phyloP scores from a whole-genome alignment of 768 basidiomycete species.

The Pleurotus pulmonarius region DNA sequence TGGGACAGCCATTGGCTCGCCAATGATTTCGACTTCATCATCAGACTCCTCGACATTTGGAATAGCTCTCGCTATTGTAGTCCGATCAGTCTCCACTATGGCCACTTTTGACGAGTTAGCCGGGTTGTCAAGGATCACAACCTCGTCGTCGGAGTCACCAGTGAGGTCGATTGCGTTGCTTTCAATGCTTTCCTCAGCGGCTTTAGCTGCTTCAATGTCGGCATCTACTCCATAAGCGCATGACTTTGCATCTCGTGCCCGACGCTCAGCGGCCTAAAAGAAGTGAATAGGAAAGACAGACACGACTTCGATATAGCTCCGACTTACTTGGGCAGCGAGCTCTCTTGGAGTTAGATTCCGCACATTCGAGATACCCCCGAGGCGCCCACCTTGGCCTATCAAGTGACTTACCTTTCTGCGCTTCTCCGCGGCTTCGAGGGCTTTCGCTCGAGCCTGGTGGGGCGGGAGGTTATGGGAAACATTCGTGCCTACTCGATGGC shows the following conservation, averaged over 20 bases:
- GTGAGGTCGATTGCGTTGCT: slow-evolving; percentile 62
- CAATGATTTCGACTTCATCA: not conserved
- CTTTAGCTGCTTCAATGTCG: slow-evolving; percentile 63
- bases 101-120: slow-evolving; percentile 21
- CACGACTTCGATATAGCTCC: not conserved
- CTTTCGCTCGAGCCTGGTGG: slow-evolving; percentile 61
- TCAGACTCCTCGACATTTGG: not conserved
- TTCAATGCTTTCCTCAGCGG: slow-evolving; percentile 60
- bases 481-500: slow-evolving; percentile 62
- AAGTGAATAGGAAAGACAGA: slow-evolving; percentile 7
- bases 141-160: slow-evolving; percentile 31
- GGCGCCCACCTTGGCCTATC: slow-evolving; percentile 50
- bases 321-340: slow-evolving; percentile 63
- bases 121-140: slow-evolving; percentile 26
- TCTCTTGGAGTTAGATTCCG: slow-evolving; percentile 59
- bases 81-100: slow-evolving; percentile 10
- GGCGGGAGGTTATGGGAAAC: slow-evolving; percentile 67
- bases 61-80: slow-evolving; percentile 9
- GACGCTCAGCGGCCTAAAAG: slow-evolving; percentile 79
- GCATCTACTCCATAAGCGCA: slow-evolving; percentile 65
- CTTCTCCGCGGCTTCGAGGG: slow-evolving; percentile 79
- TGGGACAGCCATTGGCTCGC: not conserved
- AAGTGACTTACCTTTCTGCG: slow-evolving; percentile 42
- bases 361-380: slow-evolving; percentile 46
- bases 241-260: slow-evolving; percentile 66